Percentiles rank a stretch among this genome's conserved stretches.
phyloP scores from a whole-genome alignment of 352 stramenopile genomes.

The Pythium aristosporum region DNA sequence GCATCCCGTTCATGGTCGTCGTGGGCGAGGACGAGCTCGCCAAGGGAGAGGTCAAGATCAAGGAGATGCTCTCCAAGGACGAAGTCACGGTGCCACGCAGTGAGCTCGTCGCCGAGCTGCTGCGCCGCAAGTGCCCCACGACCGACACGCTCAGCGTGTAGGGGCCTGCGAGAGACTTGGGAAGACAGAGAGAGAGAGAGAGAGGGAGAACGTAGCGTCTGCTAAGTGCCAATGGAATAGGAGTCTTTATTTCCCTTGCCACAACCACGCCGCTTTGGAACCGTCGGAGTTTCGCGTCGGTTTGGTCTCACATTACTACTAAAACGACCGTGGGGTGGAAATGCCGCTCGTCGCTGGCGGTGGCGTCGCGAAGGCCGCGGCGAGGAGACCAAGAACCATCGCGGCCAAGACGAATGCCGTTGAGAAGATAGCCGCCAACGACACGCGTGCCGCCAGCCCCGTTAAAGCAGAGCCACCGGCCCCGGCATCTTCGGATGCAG shows the following conservation, averaged over 20 bases:
- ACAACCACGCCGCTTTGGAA: background rate
- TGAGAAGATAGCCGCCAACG: no score
- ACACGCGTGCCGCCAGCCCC: background rate
- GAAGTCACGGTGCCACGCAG: conserved; percentile 76
- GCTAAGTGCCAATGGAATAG: background rate
- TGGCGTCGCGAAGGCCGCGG: background rate
- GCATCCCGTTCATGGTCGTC: conserved; percentile 97
- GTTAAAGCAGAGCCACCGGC: background rate
- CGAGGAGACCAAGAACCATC: background rate
- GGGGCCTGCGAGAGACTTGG: background rate
- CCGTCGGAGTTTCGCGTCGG: no score
- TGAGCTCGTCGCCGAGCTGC: conserved; percentile 72
- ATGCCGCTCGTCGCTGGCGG: conserved; percentile 5
- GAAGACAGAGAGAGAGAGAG: conserved; percentile 1
- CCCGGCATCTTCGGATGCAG: background rate
- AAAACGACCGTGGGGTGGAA: background rate
- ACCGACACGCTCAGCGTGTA: conserved; percentile 74
- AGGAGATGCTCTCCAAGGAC: conserved; percentile 94
- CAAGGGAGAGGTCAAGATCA: conserved; percentile 95
- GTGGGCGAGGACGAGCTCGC: conserved; percentile 95
- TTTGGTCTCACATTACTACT: background rate
- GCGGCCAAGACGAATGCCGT: background rate
- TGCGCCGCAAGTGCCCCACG: conserved; percentile 63
- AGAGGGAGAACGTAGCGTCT: background rate
- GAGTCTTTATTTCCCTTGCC: background rate